Evolutionary conservation across 495 filamentous ascomycete species (phyloP).

Genomic region (Talaromyces adpressus): DNA sequence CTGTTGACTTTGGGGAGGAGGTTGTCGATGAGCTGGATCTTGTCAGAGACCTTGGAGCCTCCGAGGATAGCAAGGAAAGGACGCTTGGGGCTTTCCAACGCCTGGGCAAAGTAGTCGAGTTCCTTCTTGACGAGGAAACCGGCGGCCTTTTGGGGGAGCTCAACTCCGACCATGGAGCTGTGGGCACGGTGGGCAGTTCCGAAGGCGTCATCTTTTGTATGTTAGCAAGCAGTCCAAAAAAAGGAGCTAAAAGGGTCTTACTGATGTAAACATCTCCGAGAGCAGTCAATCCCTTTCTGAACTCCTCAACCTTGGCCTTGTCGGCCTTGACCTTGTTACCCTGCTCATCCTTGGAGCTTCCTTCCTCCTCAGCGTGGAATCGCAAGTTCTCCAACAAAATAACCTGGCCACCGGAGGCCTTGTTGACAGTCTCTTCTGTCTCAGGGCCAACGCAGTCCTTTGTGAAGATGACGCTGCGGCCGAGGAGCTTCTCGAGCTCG

Average conservation of each 20-base stretch:
- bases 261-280: constrained; percentile 96
- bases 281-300: constrained; percentile 90
- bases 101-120: constrained; percentile 98
- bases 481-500: constrained; percentile 85
- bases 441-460: constrained; percentile 86
- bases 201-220: constrained; percentile 84
- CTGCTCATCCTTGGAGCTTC: constrained; percentile 80
- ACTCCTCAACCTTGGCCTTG: constrained; percentile 82
- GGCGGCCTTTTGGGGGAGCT: constrained; percentile 90
- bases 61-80: constrained; percentile 99
- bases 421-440: constrained; percentile 83
- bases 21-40: constrained; percentile 99
- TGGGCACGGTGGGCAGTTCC: constrained; percentile 97
- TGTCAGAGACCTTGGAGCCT: constrained; percentile 97
- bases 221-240: neutral
- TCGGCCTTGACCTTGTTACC: constrained; percentile 99
- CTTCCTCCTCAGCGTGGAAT: constrained; percentile 97
- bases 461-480: constrained; percentile 74
- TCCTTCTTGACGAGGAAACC: constrained; percentile 99
- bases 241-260: constrained; percentile 35
- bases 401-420: constrained; percentile 73
- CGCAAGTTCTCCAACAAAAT: constrained; percentile 95
- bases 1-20: constrained; percentile 94
- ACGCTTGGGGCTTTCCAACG: constrained; percentile 83
- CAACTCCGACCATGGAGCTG: constrained; percentile 97